These are phyloP conservation scores for Aciculoconidium aculeatum DNA, from an alignment of 805 yeast genomes.

Conservation along the genomic window DNA sequence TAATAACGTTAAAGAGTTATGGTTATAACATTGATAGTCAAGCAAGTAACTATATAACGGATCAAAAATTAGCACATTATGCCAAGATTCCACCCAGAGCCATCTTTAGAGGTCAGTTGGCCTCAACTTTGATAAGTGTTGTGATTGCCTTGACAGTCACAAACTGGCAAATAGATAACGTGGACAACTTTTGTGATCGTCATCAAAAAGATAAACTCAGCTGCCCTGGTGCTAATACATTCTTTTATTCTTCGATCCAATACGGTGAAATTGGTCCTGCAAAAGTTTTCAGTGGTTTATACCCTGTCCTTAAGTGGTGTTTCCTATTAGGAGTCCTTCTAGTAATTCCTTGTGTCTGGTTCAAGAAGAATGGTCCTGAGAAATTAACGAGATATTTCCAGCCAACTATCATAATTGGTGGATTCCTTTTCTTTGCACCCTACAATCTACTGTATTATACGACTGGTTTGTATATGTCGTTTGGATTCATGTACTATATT, in stretches of 20 bases:
- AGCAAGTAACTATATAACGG: conserved; percentile 47
- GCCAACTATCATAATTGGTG: conserved; percentile 49
- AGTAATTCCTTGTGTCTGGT: conserved; percentile 32
- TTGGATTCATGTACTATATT: conserved; percentile 50
- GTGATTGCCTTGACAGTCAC: conserved; percentile 29
- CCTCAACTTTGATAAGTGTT: conserved; percentile 31
- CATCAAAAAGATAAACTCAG: conserved; percentile 30
- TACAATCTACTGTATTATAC: conserved; percentile 48
- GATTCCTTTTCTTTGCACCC: conserved; percentile 46
- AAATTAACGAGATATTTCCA: conserved; percentile 37
- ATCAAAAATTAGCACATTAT: conserved; percentile 23
- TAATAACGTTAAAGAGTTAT: conserved; percentile 43
- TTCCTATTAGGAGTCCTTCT: conserved; percentile 48
- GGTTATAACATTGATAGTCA: conserved; percentile 58
- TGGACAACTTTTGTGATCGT: conserved; percentile 30
- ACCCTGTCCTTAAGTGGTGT: conserved; percentile 51
- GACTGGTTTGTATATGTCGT: conserved; percentile 55
- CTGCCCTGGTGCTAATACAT: conserved; percentile 45
- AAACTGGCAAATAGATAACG: conserved; percentile 35
- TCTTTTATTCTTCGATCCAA: conserved; percentile 46
- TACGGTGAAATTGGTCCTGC: conserved; percentile 58
- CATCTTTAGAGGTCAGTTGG: conserved; percentile 32
- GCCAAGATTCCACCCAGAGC: conserved; percentile 21
- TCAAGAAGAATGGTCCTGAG: conserved; percentile 31
- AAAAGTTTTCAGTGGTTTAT: conserved; percentile 50